A percentile compares a stretch with the other conserved stretches of the same genome.
These are phyloP conservation scores for Epichloe festucae DNA, from an alignment of 2,329 filamentous ascomycete genomes.

Conservation along the genomic window DNA sequence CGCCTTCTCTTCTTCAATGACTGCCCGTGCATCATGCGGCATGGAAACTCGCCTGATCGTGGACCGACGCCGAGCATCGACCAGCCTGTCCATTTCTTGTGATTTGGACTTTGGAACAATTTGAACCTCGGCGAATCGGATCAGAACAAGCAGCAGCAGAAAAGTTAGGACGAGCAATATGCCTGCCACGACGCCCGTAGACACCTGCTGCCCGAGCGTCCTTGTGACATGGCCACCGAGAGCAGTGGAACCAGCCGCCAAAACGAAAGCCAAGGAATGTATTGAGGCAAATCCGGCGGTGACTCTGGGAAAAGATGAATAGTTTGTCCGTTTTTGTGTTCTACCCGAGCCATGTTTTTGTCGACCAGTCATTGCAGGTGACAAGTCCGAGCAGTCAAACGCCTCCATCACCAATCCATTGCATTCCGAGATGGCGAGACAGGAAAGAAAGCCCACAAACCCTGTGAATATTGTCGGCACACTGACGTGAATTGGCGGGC, in stretches of 20 bases:
- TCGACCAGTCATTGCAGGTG: slow-evolving; percentile 53
- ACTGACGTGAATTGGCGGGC: slow-evolving; percentile 45
- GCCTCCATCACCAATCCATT: slow-evolving; percentile 69
- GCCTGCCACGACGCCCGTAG: slow-evolving; percentile 55
- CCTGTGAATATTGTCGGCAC: slow-evolving; percentile 54
- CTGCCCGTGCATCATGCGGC: slow-evolving; percentile 24
- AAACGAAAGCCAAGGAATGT: slow-evolving; percentile 56
- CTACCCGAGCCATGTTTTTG: slow-evolving; percentile 28
- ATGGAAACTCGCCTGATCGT: slow-evolving; percentile 30
- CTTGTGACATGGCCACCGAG: slow-evolving; percentile 56
- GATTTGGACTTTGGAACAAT: slow-evolving; percentile 53
- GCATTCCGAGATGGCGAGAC: slow-evolving; percentile 63
- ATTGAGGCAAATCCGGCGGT: slow-evolving; percentile 57
- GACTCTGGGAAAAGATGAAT: slow-evolving; percentile 63
- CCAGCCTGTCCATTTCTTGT: slow-evolving; percentile 40
- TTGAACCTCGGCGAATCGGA: slow-evolving; percentile 52
- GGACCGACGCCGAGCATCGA: slow-evolving; percentile 35
- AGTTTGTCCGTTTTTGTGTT: slow-evolving; percentile 45
- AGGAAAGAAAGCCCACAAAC: slow-evolving; percentile 56
- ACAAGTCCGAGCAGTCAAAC: slow-evolving; percentile 69
- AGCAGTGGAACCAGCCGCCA: slow-evolving; percentile 55
- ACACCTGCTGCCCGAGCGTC: slow-evolving; percentile 50
- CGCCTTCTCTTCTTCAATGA: slow-evolving; percentile 39
- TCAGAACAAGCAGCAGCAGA: slow-evolving; percentile 46
- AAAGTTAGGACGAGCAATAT: slow-evolving; percentile 53